These are phyloP conservation scores for Scytalidium sp. DNA, from an alignment of 2,329 filamentous ascomycete genomes.

Conservation along the genomic window DNA sequence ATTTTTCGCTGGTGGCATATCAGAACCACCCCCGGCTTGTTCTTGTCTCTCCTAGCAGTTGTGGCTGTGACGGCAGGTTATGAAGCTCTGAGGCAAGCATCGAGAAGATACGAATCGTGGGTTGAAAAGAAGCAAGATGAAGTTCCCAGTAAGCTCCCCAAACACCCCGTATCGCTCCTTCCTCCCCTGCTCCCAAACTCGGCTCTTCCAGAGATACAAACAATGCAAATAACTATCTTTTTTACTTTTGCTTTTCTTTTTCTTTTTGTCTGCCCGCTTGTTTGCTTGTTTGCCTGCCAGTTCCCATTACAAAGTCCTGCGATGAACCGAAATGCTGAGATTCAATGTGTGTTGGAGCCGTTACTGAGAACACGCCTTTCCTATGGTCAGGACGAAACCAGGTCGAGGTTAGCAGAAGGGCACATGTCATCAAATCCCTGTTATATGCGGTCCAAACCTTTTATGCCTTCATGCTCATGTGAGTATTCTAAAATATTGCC, in stretches of 20 bases:
- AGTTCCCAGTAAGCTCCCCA: slow-evolving; percentile 24
- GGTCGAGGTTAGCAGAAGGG: slow-evolving; percentile 58
- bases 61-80: slow-evolving; percentile 86
- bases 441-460: slow-evolving; percentile 94
- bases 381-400: slow-evolving; percentile 71
- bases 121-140: slow-evolving; percentile 18
- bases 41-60: slow-evolving; percentile 80
- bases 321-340: slow-evolving; percentile 23
- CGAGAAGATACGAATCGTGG: slow-evolving; percentile 70
- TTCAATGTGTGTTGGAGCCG: slow-evolving; percentile 17
- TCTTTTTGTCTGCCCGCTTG: too few relatives aligned
- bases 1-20: slow-evolving; percentile 92
- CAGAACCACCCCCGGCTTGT: slow-evolving; percentile 66
- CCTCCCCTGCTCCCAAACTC: neutral
- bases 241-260: too few relatives aligned
- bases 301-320: neutral
- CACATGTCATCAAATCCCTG: slow-evolving; percentile 74
- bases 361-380: slow-evolving; percentile 62
- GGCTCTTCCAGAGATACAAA: too few relatives aligned
- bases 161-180: too few relatives aligned
- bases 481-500: slow-evolving; percentile 44
- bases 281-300: neutral
- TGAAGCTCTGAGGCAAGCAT: slow-evolving; percentile 77
- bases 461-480: slow-evolving; percentile 99
- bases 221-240: too few relatives aligned